Conservation (phyloP, 1,284 basidiomycete genomes). For the Schizopora paradoxa region DNA sequence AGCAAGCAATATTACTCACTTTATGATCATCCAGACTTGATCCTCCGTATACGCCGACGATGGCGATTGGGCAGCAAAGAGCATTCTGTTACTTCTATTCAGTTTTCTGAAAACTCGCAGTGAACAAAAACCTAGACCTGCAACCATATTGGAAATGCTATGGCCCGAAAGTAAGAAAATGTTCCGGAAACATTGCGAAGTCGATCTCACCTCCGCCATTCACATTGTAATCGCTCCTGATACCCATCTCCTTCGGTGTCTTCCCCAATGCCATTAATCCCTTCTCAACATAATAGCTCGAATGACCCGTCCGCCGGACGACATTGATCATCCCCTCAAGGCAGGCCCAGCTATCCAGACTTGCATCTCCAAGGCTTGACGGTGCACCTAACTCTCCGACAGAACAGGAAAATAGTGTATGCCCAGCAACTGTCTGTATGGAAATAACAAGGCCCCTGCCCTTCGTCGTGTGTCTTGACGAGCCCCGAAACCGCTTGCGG, state of each 20-base stretch:
- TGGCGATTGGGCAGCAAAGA: slow-evolving; percentile 72
- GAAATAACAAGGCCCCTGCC: slow-evolving; percentile 76
- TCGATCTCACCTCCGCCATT: slow-evolving; percentile 63
- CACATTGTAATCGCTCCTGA: slow-evolving; percentile 56
- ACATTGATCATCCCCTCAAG: slow-evolving; percentile 75
- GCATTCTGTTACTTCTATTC: slow-evolving; percentile 49
- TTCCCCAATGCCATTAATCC: slow-evolving; percentile 78
- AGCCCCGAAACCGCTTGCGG: slow-evolving; percentile 73
- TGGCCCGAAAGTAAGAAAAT: slow-evolving; percentile 9
- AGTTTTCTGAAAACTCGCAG: slow-evolving; percentile 6
- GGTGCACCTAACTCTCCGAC: slow-evolving; percentile 68
- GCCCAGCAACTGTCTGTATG: slow-evolving; percentile 71
- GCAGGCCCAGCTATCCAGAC: slow-evolving; percentile 71
- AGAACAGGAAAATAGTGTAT: slow-evolving; percentile 74
- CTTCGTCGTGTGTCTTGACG: slow-evolving; percentile 54
- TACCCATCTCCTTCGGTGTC: slow-evolving; percentile 61
- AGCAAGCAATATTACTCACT: slow-evolving; percentile 36
- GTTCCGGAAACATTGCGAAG: slow-evolving; percentile 7
- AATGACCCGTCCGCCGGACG: slow-evolving; percentile 75
- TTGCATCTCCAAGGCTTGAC: slow-evolving; percentile 66
- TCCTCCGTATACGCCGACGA: slow-evolving; percentile 78
- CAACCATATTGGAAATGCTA: slow-evolving; percentile 80
- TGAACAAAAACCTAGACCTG: slow-evolving; percentile 41
- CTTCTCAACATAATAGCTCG: slow-evolving; percentile 77
- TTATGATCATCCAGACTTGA: slow-evolving; percentile 74